Base-by-base conservation (phyloP, 805 yeast species). In the Komagataella mondaviorum region DNA sequence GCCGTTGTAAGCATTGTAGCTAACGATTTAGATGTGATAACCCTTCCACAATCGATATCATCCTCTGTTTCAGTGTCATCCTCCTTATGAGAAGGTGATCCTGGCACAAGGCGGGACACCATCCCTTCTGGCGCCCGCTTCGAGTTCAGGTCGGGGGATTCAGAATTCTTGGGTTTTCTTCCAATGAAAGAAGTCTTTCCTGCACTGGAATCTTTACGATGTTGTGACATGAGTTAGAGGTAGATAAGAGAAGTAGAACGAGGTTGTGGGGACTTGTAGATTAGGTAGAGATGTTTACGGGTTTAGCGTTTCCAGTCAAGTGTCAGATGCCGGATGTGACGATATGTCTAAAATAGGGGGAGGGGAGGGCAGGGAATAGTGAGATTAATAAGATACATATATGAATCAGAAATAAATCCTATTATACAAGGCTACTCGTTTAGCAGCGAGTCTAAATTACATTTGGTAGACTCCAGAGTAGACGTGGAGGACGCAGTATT, bases 1-100 rank as follows among this genome's bases (percentile, higher is more conserved):
- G 84, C 81, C 0, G 83, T 73, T 0, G 85, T 77, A 51, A 80
- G 65, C 50, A 78, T 59, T 0, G 78, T 75, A 2, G 77, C 80
- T 56, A 80, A 71, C 46, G 80, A 75, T 56, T 71, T 71, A 16
- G 80, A 75, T 63, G 75, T 72, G 1, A 63, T 58, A 1, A 62
- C 55, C 4, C 49, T 36, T 10, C 49, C 57, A 47, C 49, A 48
- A 44, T 51, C 53, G 22, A 44, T 10, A 8, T 30, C 39, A 30
- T 30, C 39, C 39, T 30, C 39, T 8, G 39, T 14, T 30, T 30
- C 39, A 30, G 39, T 30, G 10, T 30, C 39, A 30, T 30, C 39
- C 14, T 30, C 39, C n/a, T 30, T 30, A 30, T 30, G 39, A 8
- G 12, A 14, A 10, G 39, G 6, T 30, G 39, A 10, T 8, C 4